Base-by-base conservation (phyloP, 306 rosid genomes). In the Medicago arabica region DNA sequence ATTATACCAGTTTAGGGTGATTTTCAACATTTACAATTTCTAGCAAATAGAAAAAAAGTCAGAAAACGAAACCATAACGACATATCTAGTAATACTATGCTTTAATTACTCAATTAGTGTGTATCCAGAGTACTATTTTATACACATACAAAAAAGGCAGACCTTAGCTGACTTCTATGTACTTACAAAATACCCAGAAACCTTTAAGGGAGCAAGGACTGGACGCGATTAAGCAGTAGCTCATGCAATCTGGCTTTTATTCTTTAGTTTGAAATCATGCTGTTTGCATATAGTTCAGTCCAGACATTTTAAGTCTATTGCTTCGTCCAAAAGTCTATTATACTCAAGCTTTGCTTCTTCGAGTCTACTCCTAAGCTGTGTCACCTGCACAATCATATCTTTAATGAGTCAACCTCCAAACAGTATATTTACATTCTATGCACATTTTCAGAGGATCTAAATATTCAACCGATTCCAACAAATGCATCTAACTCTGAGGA, bases 351-450 rank as follows among this genome's bases (percentile, higher is more conserved):
- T 75, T 63, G 85, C 80, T 72, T 72, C 80, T 75, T 75, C 66
- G 59, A 91, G 76, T 80, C 81, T 72, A 64, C 63, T 85, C 80
- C 80, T 79, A 67, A 94, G 90, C 34, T 8, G 70, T 2, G 62
- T 78, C 77, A 81, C 96, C 98, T 94, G 93, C 72, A 83, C 55
- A 67, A 75, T 25, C 73, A 68, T 12, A 36, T 55, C 51, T 71
- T 40, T 66, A 81, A 77, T 36, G 18, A 60, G 77, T 72, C 44
- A 25, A 16, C 79, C 6, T 66, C 17, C 38, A 28, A 18, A 18
- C 34, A 58, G 8, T 47, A 47, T 8, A 34, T 77, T 59, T 64
- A 23, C 57, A 58, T 34, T 19, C 39, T 9, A 61, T 18, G 62
- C 21, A 19, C 21, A 11, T 53, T 10, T 31, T 10, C 38, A 15